Base-by-base conservation (phyloP, 352 stramenopile genomes). In the Pythium sukuiense region DNA sequence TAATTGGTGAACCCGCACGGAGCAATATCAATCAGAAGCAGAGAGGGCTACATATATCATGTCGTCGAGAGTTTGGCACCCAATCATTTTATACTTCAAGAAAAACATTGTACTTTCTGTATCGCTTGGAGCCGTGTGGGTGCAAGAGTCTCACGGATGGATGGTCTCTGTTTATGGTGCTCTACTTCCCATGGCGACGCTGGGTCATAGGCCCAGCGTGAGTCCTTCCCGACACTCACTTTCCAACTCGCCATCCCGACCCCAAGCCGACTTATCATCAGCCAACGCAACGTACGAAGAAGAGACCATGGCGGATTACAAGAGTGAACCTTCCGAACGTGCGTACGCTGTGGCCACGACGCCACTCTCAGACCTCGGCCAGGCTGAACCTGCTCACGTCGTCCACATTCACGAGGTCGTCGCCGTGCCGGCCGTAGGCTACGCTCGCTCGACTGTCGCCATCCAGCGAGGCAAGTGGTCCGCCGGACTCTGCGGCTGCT, bases 401-500 rank as follows among this genome's bases (percentile, higher is more conserved):
- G 7, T 20, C 24, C 7, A 20, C 13, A 20, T 55, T 11, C 16
- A 29, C 45, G 48, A 18, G 6, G 26, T n/a, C 13, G 12, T 33
- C n/a, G 46, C n/a, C 46, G 24, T 32, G 46, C 20, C 20, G 46
- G 14, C 46, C 30, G 20, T 18, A 3, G 48, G 20, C 11, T 18
- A 54, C 46, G 46, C 46, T 20, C 46, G 18, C 46, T 16, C 46
- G 2, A 5, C 20, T 33, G 46, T 9, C 1, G 26, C 26, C 7
- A 61, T 61, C 55, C 12, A 35, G n/a, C 35, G n/a, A 4, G 59
- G 52, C 26, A 7, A 55, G 50, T 73, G 67, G 67, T 57, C 64
- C 9, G 33, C 67, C 0, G 48, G 48, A 1, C n/a, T 74, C 9
- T 74, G 27, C 35, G 37, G 26, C 24, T 74, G 68, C 57, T 68